Conservation (phyloP, 495 filamentous ascomycete genomes). For the Talaromyces thailandensis region DNA sequence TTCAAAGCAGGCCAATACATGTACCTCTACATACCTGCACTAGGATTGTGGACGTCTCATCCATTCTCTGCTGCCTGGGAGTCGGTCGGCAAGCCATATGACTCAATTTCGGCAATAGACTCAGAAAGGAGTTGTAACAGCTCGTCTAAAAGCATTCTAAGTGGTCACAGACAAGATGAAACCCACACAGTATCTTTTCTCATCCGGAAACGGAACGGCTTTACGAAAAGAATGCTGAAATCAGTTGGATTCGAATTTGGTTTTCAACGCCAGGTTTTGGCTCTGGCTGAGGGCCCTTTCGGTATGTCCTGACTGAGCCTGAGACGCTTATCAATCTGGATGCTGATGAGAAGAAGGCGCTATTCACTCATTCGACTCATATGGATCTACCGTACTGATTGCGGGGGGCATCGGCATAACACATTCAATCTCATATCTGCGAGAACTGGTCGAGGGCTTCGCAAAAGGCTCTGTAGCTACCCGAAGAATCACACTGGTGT, state of each 20-base stretch:
- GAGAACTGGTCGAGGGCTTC: slow-evolving; percentile 37
- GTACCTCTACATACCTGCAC: slow-evolving; percentile 44
- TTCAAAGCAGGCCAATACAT: slow-evolving; percentile 46
- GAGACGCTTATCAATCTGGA: background rate
- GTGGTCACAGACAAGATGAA: slow-evolving; percentile 13
- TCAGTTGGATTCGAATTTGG: slow-evolving; percentile 29
- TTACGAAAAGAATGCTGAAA: slow-evolving; percentile 43
- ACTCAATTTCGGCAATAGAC: background rate
- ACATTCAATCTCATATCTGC: slow-evolving; percentile 46
- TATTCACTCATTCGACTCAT: slow-evolving; percentile 39
- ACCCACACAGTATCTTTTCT: slow-evolving; percentile 39
- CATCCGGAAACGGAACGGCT: slow-evolving; percentile 44
- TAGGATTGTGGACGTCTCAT: slow-evolving; percentile 45
- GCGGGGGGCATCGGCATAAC: slow-evolving; percentile 54
- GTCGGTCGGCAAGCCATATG: slow-evolving; percentile 9
- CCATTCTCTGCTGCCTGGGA: slow-evolving; percentile 52
- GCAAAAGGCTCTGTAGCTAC: slow-evolving; percentile 29
- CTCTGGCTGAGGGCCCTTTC: slow-evolving; percentile 48
- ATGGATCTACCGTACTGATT: slow-evolving; percentile 46
- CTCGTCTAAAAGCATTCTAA: slow-evolving; percentile 25
- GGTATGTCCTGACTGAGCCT: slow-evolving; percentile 20
- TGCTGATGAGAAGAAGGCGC: slow-evolving; percentile 21
- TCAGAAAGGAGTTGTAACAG: slow-evolving; percentile 24
- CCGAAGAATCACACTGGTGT: slow-evolving; percentile 30
- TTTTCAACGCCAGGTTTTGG: slow-evolving; percentile 32